Evolutionary conservation across 2,329 filamentous ascomycete species (phyloP).

Genomic region (Corynespora cassiicola): DNA sequence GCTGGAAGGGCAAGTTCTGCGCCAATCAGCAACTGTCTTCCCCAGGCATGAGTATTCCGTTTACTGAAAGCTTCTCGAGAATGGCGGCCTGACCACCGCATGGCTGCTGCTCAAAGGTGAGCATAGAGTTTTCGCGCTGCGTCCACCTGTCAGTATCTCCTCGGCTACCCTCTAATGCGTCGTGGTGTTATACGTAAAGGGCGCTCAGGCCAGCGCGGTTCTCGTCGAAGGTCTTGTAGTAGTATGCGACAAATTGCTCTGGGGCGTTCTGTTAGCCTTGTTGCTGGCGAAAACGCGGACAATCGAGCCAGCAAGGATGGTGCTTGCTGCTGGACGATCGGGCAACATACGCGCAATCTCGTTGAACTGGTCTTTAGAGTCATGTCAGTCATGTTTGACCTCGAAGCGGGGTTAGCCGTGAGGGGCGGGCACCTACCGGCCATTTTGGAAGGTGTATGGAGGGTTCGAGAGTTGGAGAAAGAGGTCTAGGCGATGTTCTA

Average conservation of each 20-base stretch:
- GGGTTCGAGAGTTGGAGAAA: too few relatives aligned
- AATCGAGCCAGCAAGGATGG: too few relatives aligned
- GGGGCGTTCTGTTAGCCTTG: constrained; percentile 22
- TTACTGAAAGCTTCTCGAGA: constrained; percentile 80
- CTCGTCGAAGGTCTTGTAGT: constrained; percentile 86
- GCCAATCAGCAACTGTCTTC: constrained; percentile 22
- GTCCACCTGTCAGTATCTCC: constrained; percentile 16
- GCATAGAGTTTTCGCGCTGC: constrained; percentile 84
- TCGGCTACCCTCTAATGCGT: background rate
- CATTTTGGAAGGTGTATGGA: too few relatives aligned
- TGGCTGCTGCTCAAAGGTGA: constrained; percentile 84
- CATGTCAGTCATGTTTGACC: too few relatives aligned
- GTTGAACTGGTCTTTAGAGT: constrained; percentile 17
- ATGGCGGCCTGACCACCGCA: constrained; percentile 71
- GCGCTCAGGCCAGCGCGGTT: constrained; percentile 68
- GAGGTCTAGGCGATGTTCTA: too few relatives aligned
- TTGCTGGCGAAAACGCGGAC: constrained; percentile 1
- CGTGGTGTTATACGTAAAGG: constrained; percentile 76
- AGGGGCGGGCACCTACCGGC: too few relatives aligned
- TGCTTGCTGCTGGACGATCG: background rate
- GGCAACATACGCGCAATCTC: constrained; percentile 16
- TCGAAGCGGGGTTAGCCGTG: too few relatives aligned
- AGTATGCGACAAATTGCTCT: constrained; percentile 90
- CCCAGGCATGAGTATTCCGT: constrained; percentile 30
- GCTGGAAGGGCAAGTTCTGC: constrained; percentile 79